These are phyloP conservation scores for Radiomyces spectabilis DNA, from an alignment of 192 early-diverging fungal genomes.

Conservation along the genomic window DNA sequence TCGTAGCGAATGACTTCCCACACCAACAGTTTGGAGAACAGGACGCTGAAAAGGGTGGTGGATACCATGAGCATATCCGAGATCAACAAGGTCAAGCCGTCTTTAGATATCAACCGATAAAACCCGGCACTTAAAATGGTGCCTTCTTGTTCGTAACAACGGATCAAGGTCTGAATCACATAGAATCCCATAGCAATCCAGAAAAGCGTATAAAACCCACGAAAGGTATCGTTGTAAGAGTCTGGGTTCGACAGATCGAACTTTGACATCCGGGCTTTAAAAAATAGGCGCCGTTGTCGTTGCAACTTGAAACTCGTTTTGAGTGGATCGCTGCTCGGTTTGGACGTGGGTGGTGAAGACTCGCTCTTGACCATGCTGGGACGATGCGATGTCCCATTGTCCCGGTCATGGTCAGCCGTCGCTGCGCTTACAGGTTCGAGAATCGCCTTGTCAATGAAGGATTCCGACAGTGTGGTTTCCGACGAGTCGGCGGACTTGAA, in stretches of 20 bases:
- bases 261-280: conserved; percentile 17
- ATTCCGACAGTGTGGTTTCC: too few relatives aligned
- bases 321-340: too few relatives aligned
- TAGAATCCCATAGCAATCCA: conserved; percentile 77
- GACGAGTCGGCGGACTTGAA: too few relatives aligned
- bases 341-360: too few relatives aligned
- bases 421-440: too few relatives aligned
- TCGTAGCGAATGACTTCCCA: conserved; percentile 43
- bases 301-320: not conserved
- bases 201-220: conserved; percentile 78
- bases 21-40: conserved; percentile 49
- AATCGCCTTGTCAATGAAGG: too few relatives aligned
- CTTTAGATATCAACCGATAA: conserved; percentile 51
- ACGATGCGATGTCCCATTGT: too few relatives aligned
- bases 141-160: conserved; percentile 50
- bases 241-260: conserved; percentile 26
- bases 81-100: conserved; percentile 56
- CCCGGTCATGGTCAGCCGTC: too few relatives aligned
- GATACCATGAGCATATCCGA: conserved; percentile 67
- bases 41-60: conserved; percentile 55
- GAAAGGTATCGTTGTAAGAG: conserved; percentile 35
- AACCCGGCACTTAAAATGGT: conserved; percentile 37
- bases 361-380: too few relatives aligned
- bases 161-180: conserved; percentile 50
- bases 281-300: conserved; percentile 15